phyloP scores from a whole-genome alignment of 352 stramenopile genomes.

The Globisporangium nunn region DNA sequence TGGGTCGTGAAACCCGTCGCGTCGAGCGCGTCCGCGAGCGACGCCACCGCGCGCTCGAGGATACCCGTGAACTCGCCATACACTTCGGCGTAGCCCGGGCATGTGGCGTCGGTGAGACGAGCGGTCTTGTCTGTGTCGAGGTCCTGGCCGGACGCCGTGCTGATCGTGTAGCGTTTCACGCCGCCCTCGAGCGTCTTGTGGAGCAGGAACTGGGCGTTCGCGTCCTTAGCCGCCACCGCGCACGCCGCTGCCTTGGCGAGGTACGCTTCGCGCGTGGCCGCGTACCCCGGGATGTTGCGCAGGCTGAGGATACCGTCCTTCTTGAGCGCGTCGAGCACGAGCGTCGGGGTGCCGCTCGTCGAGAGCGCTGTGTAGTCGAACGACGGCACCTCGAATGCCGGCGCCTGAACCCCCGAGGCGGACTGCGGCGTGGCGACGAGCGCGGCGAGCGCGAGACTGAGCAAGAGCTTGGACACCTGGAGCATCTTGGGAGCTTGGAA shows the following conservation, averaged over 20 bases:
- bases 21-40: constrained; percentile 36
- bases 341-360: constrained; percentile 20
- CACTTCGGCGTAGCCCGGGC: constrained; percentile 28
- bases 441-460: constrained; percentile 6
- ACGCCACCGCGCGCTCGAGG: constrained; percentile 39
- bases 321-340: constrained; percentile 47
- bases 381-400: constrained; percentile 35
- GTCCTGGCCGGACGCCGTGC: constrained; percentile 34
- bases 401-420: constrained; percentile 1
- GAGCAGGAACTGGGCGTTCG: constrained; percentile 32
- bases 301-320: constrained; percentile 63
- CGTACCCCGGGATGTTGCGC: constrained; percentile 50
- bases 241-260: constrained; percentile 39
- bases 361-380: constrained; percentile 49
- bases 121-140: constrained; percentile 16
- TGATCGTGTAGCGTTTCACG: constrained; percentile 68
- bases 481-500: constrained; percentile 1
- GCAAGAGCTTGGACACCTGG: constrained; percentile 9
- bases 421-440: background rate
- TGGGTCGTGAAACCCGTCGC: constrained; percentile 30
- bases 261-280: constrained; percentile 32
- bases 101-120: constrained; percentile 18
- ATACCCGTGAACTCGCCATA: constrained; percentile 38
- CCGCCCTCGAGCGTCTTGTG: constrained; percentile 55
- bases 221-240: constrained; percentile 23